These are phyloP conservation scores for Annona cherimola DNA, from an alignment of 164 flowering plant genomes.

Conservation along the genomic window DNA sequence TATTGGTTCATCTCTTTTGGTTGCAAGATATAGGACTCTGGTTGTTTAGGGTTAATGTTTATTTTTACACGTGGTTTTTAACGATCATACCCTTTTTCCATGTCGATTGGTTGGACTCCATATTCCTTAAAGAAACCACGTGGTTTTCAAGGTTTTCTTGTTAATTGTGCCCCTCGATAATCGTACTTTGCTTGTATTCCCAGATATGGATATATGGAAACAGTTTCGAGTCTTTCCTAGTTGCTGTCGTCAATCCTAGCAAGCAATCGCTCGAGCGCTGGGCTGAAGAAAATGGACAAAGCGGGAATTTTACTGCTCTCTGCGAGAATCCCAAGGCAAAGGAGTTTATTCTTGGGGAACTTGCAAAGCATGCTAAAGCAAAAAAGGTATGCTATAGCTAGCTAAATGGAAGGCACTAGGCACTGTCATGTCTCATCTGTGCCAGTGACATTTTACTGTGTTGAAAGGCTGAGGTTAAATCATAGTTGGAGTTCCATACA, in stretches of 20 bases:
- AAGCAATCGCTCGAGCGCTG: slow-evolving; percentile 56
- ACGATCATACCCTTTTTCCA: too few relatives aligned
- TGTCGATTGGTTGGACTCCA: background rate
- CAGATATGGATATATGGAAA: slow-evolving; percentile 96
- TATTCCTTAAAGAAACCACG: too few relatives aligned
- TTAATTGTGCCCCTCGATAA: background rate
- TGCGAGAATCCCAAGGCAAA: slow-evolving; percentile 79
- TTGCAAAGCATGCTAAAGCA: slow-evolving; percentile 63
- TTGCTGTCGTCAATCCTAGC: slow-evolving; percentile 84
- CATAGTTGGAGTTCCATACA: background rate
- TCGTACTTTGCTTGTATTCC: slow-evolving; percentile 15
- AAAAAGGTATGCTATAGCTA: slow-evolving; percentile 52
- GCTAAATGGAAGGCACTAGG: background rate
- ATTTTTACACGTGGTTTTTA: too few relatives aligned
- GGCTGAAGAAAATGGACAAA: slow-evolving; percentile 58
- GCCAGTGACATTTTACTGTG: background rate
- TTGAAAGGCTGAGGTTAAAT: background rate
- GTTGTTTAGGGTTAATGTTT: background rate
- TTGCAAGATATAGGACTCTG: background rate
- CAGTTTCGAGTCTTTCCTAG: slow-evolving; percentile 88
- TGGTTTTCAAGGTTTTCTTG: background rate
- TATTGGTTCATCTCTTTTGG: background rate
- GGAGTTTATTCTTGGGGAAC: slow-evolving; percentile 69
- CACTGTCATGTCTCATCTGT: background rate
- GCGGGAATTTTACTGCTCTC: slow-evolving; percentile 64